Conservation (phyloP, 331 rosid genomes). For the Malus hybrid region DNA sequence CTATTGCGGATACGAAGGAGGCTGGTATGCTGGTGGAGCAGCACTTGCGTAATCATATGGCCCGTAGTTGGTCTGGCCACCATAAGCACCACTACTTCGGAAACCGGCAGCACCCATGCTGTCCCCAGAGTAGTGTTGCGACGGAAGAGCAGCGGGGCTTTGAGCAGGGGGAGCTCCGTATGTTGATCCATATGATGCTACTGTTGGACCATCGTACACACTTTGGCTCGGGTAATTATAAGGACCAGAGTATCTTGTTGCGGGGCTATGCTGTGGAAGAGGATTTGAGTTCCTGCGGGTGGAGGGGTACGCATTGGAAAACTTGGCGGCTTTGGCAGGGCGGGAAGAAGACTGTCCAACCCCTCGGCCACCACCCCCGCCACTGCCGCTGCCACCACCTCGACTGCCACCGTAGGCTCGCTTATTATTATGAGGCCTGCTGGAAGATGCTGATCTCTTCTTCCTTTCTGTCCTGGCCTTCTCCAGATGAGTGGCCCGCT, state of each 20-base stretch:
- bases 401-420: conserved; percentile 28
- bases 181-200: conserved; percentile 41
- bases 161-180: conserved; percentile 46
- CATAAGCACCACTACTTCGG: conserved; percentile 37
- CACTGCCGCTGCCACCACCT: conserved; percentile 23
- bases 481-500: conserved; percentile 44
- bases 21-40: conserved; percentile 48
- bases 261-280: conserved; percentile 52
- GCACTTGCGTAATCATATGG: conserved; percentile 44
- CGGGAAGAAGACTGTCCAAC: conserved; percentile 41
- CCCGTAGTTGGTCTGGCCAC: conserved; percentile 51
- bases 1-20: conserved; percentile 35
- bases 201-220: conserved; percentile 35
- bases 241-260: conserved; percentile 45
- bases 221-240: conserved; percentile 44
- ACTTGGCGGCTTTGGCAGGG: conserved; percentile 51
- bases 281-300: conserved; percentile 46
- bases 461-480: conserved; percentile 55
- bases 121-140: conserved; percentile 56
- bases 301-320: conserved; percentile 33
- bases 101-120: conserved; percentile 31
- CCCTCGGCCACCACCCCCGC: conserved; percentile 32
- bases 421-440: conserved; percentile 50
- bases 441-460: conserved; percentile 35
- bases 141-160: conserved; percentile 53